phyloP scores from a whole-genome alignment of 495 filamentous ascomycete species.

The Podospora pseudopauciseta region DNA sequence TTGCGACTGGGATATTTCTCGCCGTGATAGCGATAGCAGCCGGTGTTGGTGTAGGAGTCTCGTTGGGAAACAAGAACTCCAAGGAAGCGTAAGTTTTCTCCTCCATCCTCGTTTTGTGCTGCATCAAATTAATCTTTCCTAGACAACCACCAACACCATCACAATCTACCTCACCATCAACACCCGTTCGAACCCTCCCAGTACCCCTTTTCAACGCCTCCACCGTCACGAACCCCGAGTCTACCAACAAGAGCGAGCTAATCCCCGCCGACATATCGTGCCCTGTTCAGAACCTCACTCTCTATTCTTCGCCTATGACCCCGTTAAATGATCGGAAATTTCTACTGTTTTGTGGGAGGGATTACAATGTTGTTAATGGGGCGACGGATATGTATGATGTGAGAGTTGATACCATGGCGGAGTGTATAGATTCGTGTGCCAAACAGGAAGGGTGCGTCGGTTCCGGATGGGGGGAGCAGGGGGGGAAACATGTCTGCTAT shows the following conservation, averaged over 20 bases:
- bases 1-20: slow-evolving; percentile 10
- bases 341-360: slow-evolving; percentile 35
- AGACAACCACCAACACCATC: not conserved
- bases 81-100: not conserved
- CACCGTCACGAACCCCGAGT: slow-evolving; percentile 3
- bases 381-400: slow-evolving; percentile 27
- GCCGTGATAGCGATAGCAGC: slow-evolving; percentile 12
- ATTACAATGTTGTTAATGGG: slow-evolving; percentile 31
- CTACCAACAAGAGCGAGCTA: not conserved
- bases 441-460: slow-evolving; percentile 27
- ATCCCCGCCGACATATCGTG: slow-evolving; percentile 21
- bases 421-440: slow-evolving; percentile 35
- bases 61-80: not conserved
- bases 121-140: not conserved
- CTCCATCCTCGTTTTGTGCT: not conserved
- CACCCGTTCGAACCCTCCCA: slow-evolving; percentile 14
- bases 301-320: slow-evolving; percentile 25
- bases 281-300: slow-evolving; percentile 34
- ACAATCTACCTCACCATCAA: not conserved
- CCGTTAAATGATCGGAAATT: slow-evolving; percentile 18
- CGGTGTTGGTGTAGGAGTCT: slow-evolving; percentile 15
- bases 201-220: slow-evolving; percentile 13
- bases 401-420: slow-evolving; percentile 20
- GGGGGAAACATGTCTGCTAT: slow-evolving; percentile 39
- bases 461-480: slow-evolving; percentile 34